Evolutionary conservation across 768 basidiomycete species (phyloP).

Genomic region (Butyriboletus loyo): DNA sequence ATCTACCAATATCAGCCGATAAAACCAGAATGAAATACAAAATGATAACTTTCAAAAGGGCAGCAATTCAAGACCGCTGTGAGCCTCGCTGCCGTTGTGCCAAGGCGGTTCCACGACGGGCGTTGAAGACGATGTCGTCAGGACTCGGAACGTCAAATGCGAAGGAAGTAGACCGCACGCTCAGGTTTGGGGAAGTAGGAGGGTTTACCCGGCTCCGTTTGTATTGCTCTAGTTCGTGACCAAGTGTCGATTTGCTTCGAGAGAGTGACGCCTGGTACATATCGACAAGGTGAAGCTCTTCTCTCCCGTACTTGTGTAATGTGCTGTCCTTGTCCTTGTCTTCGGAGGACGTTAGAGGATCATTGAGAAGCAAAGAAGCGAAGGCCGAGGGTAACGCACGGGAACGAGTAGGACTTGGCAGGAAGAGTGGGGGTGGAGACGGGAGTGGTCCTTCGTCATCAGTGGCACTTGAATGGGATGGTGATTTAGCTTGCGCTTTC

Average conservation of each 20-base stretch:
- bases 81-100: constrained; percentile 35
- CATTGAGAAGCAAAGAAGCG: constrained; percentile 66
- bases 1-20: constrained; percentile 23
- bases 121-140: constrained; percentile 82
- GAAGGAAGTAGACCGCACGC: constrained; percentile 42
- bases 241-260: constrained; percentile 29
- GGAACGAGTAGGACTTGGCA: constrained; percentile 47
- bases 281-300: constrained; percentile 28
- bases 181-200: constrained; percentile 34
- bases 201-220: constrained; percentile 7
- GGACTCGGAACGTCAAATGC: constrained; percentile 85
- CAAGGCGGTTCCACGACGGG: constrained; percentile 71
- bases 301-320: constrained; percentile 33
- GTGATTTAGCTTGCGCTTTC: constrained; percentile 49
- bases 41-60: constrained; percentile 7
- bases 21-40: constrained; percentile 15
- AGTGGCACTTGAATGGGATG: constrained; percentile 28
- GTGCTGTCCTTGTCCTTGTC: constrained; percentile 33
- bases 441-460: constrained; percentile 40
- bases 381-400: constrained; percentile 79
- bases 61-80: not conserved
- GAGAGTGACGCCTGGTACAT: constrained; percentile 28
- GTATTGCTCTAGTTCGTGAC: constrained; percentile 9
- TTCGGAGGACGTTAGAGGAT: constrained; percentile 40
- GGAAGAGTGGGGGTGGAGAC: constrained; percentile 54